Base-by-base conservation (phyloP, 176 grass and related monocot genomes). In the Aechmea fasciata region DNA sequence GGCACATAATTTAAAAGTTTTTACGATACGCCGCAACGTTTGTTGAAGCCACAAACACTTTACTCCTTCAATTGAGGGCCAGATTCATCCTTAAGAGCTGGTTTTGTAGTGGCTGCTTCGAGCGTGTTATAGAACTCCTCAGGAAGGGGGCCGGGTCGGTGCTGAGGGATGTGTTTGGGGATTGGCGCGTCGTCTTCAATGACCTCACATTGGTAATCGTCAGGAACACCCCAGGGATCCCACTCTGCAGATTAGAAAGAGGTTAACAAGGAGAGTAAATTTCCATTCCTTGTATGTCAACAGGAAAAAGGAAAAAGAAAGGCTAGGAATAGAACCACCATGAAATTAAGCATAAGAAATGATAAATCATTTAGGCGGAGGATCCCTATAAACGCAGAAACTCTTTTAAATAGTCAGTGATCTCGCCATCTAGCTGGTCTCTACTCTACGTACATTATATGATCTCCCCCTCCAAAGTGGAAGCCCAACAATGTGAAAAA, bases 151-250 rank as follows among this genome's bases (percentile, higher is more conserved):
- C 76, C 87, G 13, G 86, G 85, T 47, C 82, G 80, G 74, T 96
- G 93, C 57, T 91, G 88, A 3, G 93, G 93, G 55, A 96, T 84
- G 64, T 96, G 93, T 57, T 92, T 90, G n/a, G 94, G 94, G 74
- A 93, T 99, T 17, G 84, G 87, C 11, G 89, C 88, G 64, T 99
- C 75, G 23, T 99, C 94, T 90, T 86, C 90, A 51, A 93, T 93
- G 52, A 99, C 74, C 70, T 99, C 87, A 2, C 94, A 99, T 79
- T 99, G 80, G 5, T 93, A 93, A 57, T 93, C 87, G 47, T 90
- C 89, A 77, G 94, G 89, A 80, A 99, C 86, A 71, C 94, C 94
- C 94, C 94, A 99, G 55, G 89, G 89, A 53, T 99, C 87, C 94
- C 94, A 99, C 65, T 93, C 94, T 99, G 86, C 55, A 75, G 80